Conservation (phyloP, 441 rosid species). For the Adansonia rubrostipa region DNA sequence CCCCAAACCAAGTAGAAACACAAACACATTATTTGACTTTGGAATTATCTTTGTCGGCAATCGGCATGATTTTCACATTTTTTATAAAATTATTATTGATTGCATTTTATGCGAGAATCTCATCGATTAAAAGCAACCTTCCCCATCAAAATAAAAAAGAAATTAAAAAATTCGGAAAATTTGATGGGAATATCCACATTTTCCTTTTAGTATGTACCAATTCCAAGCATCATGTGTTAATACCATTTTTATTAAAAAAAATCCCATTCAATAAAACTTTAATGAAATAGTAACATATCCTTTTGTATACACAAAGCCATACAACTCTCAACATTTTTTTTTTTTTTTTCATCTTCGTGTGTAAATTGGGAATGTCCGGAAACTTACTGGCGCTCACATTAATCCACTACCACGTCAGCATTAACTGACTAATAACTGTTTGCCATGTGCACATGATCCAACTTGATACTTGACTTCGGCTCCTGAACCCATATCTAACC, state of each 20-base stretch:
- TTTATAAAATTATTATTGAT: no score
- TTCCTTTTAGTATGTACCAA: not conserved
- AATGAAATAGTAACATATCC: constrained; percentile 3
- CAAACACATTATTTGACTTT: no score
- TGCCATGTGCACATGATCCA: constrained; percentile 43
- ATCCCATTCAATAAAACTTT: not conserved
- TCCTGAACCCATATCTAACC: constrained; percentile 34
- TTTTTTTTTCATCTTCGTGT: not conserved
- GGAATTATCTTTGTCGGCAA: no score
- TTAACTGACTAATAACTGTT: constrained; percentile 39
- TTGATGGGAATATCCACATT: not conserved
- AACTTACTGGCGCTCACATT: not conserved
- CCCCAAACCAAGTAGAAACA: no score
- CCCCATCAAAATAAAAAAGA: not conserved
- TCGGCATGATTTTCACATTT: no score
- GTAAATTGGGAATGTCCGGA: not conserved
- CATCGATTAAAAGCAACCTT: no score
- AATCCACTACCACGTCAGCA: not conserved
- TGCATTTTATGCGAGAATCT: no score
- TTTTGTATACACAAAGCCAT: constrained; percentile 32
- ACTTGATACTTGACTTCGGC: constrained; percentile 31
- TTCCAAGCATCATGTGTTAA: not conserved
- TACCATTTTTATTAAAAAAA: not conserved
- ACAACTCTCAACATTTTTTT: not conserved
- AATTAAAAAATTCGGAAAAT: not conserved